A percentile compares a stretch with the other conserved stretches of the same genome.
These are phyloP conservation scores for Fusarium sp. DNA, from an alignment of 2,329 filamentous ascomycete genomes.

Conservation along the genomic window DNA sequence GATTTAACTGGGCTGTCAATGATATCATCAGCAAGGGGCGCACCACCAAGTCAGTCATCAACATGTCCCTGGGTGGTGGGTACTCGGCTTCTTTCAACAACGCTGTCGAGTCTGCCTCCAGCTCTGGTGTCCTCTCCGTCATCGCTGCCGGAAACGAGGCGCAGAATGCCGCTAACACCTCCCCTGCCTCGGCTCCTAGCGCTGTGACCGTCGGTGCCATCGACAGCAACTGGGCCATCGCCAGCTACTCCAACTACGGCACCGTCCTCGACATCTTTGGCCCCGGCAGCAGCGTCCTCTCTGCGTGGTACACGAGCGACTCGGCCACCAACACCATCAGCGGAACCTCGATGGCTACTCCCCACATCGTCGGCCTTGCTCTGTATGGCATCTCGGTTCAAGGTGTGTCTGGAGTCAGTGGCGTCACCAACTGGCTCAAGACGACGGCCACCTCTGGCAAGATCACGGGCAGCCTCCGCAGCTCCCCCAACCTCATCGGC, in stretches of 20 bases:
- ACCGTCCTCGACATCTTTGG: constrained; percentile 62
- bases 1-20: constrained; percentile 57
- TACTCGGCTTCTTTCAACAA: constrained; percentile 61
- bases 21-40: constrained; percentile 57
- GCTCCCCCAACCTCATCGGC: constrained; percentile 60
- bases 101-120: constrained; percentile 59
- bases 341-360: constrained; percentile 74
- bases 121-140: constrained; percentile 61
- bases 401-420: constrained; percentile 47
- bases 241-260: constrained; percentile 65
- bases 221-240: constrained; percentile 52
- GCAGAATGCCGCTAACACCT: constrained; percentile 39
- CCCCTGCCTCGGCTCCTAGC: constrained; percentile 48
- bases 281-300: constrained; percentile 60
- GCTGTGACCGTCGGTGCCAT: constrained; percentile 52
- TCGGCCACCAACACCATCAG: constrained; percentile 61
- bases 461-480: constrained; percentile 53
- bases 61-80: constrained; percentile 66
- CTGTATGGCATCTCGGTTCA: constrained; percentile 61
- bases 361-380: constrained; percentile 70
- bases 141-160: constrained; percentile 67
- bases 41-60: constrained; percentile 58
- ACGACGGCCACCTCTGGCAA: constrained; percentile 55
- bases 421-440: constrained; percentile 57
- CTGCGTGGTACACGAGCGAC: constrained; percentile 60